Conservation (phyloP, 2,329 filamentous ascomycete genomes). For the Claviceps fusiformis region DNA sequence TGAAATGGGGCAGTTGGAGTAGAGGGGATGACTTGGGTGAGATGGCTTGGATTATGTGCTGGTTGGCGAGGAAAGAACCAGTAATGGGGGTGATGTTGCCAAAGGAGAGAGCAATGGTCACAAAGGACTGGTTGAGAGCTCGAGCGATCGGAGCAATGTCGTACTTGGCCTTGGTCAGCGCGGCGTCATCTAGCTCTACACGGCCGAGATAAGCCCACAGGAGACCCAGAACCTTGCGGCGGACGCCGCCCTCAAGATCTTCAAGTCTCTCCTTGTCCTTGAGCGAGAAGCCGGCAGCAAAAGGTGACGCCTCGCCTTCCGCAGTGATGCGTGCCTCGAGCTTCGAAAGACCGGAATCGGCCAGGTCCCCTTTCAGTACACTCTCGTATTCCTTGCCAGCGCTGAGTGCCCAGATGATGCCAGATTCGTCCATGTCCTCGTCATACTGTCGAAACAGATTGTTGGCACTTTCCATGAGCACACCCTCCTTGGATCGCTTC, state of each 20-base stretch:
- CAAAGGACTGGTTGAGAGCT: slow-evolving; percentile 73
- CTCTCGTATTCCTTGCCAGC: slow-evolving; percentile 74
- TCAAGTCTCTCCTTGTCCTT: slow-evolving; percentile 69
- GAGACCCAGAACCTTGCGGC: slow-evolving; percentile 75
- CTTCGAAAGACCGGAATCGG: slow-evolving; percentile 67
- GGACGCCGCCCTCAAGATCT: slow-evolving; percentile 64
- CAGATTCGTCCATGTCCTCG: slow-evolving; percentile 67
- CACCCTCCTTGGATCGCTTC: slow-evolving; percentile 81
- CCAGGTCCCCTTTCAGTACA: slow-evolving; percentile 61
- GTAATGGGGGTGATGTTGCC: slow-evolving; percentile 72
- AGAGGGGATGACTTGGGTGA: slow-evolving; percentile 74
- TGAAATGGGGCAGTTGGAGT: slow-evolving; percentile 83
- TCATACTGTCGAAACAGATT: slow-evolving; percentile 89
- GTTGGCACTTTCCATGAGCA: slow-evolving; percentile 85
- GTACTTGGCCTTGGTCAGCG: slow-evolving; percentile 74
- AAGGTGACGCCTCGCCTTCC: slow-evolving; percentile 36
- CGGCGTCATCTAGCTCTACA: slow-evolving; percentile 65
- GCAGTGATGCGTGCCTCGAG: slow-evolving; percentile 70
- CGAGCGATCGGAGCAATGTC: slow-evolving; percentile 80
- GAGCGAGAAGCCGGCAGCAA: slow-evolving; percentile 44
- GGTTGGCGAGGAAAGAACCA: slow-evolving; percentile 66
- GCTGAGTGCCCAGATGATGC: slow-evolving; percentile 69
- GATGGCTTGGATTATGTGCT: slow-evolving; percentile 81
- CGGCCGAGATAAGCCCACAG: slow-evolving; percentile 93
- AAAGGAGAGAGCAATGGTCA: slow-evolving; percentile 76